Evolutionary conservation across 1,284 basidiomycete genomes (phyloP), one percentile per base, ranked within the genome.

Genomic region (Ceratobasidium sp.): DNA sequence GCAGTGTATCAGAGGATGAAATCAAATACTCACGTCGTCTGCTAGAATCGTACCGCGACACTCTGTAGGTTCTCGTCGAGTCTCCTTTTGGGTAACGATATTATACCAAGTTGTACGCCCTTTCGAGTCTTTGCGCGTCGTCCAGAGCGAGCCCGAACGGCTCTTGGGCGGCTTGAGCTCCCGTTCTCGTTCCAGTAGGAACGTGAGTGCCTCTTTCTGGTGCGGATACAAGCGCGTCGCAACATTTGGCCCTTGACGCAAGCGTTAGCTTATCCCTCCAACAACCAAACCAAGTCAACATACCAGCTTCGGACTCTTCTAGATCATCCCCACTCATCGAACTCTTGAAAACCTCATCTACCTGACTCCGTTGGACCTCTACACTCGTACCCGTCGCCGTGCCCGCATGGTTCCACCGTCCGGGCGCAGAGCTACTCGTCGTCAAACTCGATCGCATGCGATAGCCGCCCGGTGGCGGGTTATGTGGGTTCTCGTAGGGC

Each of bases 201-300:
- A 99, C 0, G 97, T 96, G 28, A 99, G 88, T 28, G 97, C 98
- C 85, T 98, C 97, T 86, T 97, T 97, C 86, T 99, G 98, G 87
- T 99, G 98, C 20, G 96, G 94, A 85, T 99, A 99, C 9, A 99
- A 88, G 61, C 86, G 89, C n/a, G 98, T 98, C 48, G 92, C 92
- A 79, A 99, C 91, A 82, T 96, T 91, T n/a, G 90, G 85, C 62
- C 88, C 94, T 96, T 40, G 38, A 82, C 77, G 80, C 26, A 81
- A 1, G 26, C 78, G 62, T 81, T 77, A 83, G 78, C 82, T 68
- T 79, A 20, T 9, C 10, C 13, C 0, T 48, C 44, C 44, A 46
- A 68, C 28, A 26, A 69, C 56, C 48, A 3, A 38, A 52, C 40
- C 20, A 33, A 61, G 12, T 3, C 23, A 52, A 89, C 90, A 83